Conservation (phyloP, 768 basidiomycete genomes). For the Cyathus striatus region DNA sequence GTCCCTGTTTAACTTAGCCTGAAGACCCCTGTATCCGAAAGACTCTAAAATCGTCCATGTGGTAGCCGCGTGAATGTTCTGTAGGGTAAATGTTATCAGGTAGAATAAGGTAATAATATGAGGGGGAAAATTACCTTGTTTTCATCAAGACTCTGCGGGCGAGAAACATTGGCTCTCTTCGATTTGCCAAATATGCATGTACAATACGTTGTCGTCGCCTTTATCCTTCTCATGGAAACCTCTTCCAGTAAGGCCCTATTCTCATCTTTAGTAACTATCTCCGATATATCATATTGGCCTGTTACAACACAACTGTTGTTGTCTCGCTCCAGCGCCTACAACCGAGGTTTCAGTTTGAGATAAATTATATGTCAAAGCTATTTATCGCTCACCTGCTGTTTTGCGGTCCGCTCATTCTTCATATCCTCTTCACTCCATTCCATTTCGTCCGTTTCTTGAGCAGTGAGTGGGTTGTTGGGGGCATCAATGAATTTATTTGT, state of each 20-base stretch:
- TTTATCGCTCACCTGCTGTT: not conserved
- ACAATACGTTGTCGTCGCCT: not conserved
- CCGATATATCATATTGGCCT: not conserved
- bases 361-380: not conserved
- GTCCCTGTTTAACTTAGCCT: constrained; percentile 4
- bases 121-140: not conserved
- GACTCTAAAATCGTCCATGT: not conserved
- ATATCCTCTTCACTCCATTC: not conserved
- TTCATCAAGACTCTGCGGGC: not conserved
- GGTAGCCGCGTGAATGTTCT: not conserved
- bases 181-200: not conserved
- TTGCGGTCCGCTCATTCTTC: not conserved
- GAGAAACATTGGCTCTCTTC: not conserved
- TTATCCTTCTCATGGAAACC: not conserved
- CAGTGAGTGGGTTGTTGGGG: not conserved
- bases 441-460: not conserved
- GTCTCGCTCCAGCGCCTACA: not conserved
- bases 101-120: not conserved
- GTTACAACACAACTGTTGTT: not conserved
- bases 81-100: not conserved
- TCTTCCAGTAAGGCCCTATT: not conserved
- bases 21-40: not conserved
- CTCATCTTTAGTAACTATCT: no score
- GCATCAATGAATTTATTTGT: not conserved
- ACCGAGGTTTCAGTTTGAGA: not conserved